phyloP scores from a whole-genome alignment of 805 yeast genomes.

The Lachancea dasiensis region DNA sequence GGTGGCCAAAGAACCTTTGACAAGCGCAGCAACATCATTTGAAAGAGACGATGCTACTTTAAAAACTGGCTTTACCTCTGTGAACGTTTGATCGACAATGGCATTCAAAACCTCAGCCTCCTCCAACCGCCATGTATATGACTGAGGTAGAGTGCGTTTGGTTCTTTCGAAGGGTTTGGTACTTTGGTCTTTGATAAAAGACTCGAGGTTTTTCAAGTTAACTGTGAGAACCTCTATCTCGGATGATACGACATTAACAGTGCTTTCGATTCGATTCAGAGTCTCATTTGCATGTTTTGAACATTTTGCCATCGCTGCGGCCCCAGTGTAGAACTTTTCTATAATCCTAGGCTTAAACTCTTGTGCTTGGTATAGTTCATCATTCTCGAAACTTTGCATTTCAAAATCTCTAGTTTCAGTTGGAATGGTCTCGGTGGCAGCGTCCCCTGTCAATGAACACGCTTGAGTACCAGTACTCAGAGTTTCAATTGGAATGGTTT shows the following conservation, averaged over 20 bases:
- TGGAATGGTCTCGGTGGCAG: conserved; percentile 20
- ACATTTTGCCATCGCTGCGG: conserved; percentile 13
- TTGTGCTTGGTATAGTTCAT: conserved; percentile 30
- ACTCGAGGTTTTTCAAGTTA: conserved; percentile 26
- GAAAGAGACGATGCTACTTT: neutral
- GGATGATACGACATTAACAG: conserved; percentile 26
- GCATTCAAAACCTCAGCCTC: conserved; percentile 17
- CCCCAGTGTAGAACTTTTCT: conserved; percentile 19
- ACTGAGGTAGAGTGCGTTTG: conserved; percentile 21
- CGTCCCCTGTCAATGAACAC: conserved; percentile 1
- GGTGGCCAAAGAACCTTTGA: neutral
- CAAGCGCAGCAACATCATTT: neutral
- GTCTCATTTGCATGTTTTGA: conserved; percentile 14
- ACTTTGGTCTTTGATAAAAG: conserved; percentile 33
- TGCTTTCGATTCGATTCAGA: conserved; percentile 20
- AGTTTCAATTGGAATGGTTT: conserved; percentile 1
- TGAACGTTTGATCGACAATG: conserved; percentile 1
- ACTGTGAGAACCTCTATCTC: conserved; percentile 31
- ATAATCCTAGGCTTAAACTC: conserved; percentile 19
- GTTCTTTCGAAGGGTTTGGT: conserved; percentile 25
- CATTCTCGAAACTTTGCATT: conserved; percentile 30
- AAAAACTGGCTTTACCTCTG: neutral
- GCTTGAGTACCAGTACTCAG: conserved; percentile 4
- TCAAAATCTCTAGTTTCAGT: conserved; percentile 11
- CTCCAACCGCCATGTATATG: conserved; percentile 36